Evolutionary conservation across 2,329 filamentous ascomycete genomes (phyloP), one percentile per base, ranked within the genome.

Genomic region (Sphaerulina musiva): DNA sequence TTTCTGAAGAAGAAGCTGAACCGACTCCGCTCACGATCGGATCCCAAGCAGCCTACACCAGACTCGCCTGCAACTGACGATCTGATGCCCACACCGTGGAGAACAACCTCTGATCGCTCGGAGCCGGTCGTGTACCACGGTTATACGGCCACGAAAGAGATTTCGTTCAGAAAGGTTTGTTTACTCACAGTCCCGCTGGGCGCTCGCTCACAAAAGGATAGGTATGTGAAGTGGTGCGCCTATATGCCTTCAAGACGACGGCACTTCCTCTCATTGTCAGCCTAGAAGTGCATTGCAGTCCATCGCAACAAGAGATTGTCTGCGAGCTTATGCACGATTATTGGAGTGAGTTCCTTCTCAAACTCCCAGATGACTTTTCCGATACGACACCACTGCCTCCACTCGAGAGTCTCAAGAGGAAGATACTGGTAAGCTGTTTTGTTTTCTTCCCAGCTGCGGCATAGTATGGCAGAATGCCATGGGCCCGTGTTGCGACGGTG

Each of bases 311-410:
- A 70, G 83, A 89, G 59, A 80, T 87, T 48, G 53, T 97, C 88
- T 91, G 95, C 9, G 81, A 87, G 53, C 95, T 97, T 59, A 96
- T 98, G 86, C 84, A 84, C 60, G 83, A 95, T 62, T 86, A 88
- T 59, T 98, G 91, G 90, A 80, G 79, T 40, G 84, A 81, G 0
- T 73, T 86, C 64, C 76, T 97, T 5, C 76, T 96, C 9, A 84
- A 89, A 73, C 38, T 78, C 73, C 76, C 62, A 7, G 57, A 59
- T 12, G 62, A 60, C 23, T 64, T 64, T 26, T 81, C 67, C 76
- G 82, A 75, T 7, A 63, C 70, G 4, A 79, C 92, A 26, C 86
- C 88, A 0, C 79, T 82, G 32, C 83, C 95, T 0, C 64, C 68
- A 0, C 59, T 76, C n/a, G 81, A 81, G 11, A 82, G 89, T 10